Conservation (phyloP, 805 yeast genomes). For the Schwanniomyces pseudopolymorphus region DNA sequence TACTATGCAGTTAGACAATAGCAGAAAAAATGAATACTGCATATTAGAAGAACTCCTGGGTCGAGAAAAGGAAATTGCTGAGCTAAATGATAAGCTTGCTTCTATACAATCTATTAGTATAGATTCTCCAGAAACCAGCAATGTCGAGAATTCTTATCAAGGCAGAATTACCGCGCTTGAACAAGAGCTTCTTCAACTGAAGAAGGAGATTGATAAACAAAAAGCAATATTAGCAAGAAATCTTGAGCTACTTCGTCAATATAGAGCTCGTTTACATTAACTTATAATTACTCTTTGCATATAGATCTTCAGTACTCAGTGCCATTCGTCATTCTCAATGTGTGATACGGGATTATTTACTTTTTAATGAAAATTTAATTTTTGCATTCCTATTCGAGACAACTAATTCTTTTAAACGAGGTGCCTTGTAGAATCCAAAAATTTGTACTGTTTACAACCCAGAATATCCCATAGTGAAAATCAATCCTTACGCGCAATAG, state of each 20-base stretch:
- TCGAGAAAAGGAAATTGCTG: constrained; percentile 6
- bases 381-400: not conserved
- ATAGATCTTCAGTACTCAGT: not conserved
- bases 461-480: not conserved
- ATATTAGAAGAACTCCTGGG: not conserved
- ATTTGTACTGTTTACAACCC: not conserved
- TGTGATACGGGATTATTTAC: not conserved
- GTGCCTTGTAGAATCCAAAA: not conserved
- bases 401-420: not conserved
- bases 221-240: constrained; percentile 5
- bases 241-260: constrained; percentile 5
- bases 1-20: not conserved
- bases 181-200: not conserved
- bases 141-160: not conserved
- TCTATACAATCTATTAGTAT: not conserved
- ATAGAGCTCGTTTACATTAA: not conserved
- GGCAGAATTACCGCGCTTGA: not conserved
- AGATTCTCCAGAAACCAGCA: not conserved
- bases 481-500: not conserved
- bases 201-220: constrained; percentile 8
- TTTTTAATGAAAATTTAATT: not conserved
- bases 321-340: not conserved
- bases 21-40: not conserved
- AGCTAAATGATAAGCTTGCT: constrained; percentile 7
- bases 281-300: not conserved